Evolutionary conservation across 1,139 yeast species (phyloP), one percentile per base, ranked within the genome.

Genomic region (Zygoascus sp.): DNA sequence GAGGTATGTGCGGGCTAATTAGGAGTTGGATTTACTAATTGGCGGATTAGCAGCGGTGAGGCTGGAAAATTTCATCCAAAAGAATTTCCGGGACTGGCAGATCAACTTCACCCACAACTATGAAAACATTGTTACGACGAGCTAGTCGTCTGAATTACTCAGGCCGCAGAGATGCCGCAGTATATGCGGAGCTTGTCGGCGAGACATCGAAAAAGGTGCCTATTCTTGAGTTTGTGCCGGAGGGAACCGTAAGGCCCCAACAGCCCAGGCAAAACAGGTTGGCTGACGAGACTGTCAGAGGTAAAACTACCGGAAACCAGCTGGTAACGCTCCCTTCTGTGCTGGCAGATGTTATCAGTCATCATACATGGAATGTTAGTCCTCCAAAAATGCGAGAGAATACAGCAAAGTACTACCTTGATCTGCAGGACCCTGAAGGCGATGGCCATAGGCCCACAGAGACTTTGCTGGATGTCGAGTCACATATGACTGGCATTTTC

Each of bases 401-500:
- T 17, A 58, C 63, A 3, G 59, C 64, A 1, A 47, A 48, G 44
- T 61, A 59, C 44, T 62, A 55, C 45, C 49, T 50, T 11, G 46
- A 53, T 11, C 48, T 60, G 16, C 40, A 42, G 35, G 42, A 27
- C n/a, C 34, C 34, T 19, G 25, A 35, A n/a, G 23, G 28, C 8
- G 43, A 32, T 22, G 35, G 43, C 7, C 67, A 63, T 44, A 47
- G 51, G 15, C 65, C 67, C 1, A 57, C 69, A 0, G 49, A 50
- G 5, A 75, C 78, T 5, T 64, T 73, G 1, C 65, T 80, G 45
- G 95, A 86, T 47, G 84, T 85, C 2, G 96, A 90, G 63, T 80
- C 94, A 1, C 86, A 84, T 54, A 79, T 92, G 34, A 92, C 88
- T 0, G 83, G 92, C 0, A 72, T 85, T n/a, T 88, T 92, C 59